phyloP scores from a whole-genome alignment of 345 rosid species.

The Salix koriyanagi region DNA sequence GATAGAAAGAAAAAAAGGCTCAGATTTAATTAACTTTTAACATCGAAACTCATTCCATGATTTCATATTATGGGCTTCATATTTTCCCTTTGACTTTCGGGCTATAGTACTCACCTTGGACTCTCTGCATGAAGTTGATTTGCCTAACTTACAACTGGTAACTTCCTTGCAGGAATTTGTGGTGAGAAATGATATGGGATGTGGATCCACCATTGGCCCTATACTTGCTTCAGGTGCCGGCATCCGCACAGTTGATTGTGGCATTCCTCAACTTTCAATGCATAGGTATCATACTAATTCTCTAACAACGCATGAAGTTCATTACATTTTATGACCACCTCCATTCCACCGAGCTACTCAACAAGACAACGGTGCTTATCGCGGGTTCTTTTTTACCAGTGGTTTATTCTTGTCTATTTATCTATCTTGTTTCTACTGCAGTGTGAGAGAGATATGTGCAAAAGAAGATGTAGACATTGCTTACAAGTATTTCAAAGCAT shows the following conservation, averaged over 20 bases:
- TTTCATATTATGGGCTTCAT: not conserved
- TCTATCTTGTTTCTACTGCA: slow-evolving; percentile 18
- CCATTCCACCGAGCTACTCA: not conserved
- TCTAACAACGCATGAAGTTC: no score
- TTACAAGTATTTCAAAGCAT: slow-evolving; percentile 88
- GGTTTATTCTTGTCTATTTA: not conserved
- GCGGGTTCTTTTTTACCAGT: not conserved
- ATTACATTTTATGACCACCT: not conserved
- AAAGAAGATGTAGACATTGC: slow-evolving; percentile 78
- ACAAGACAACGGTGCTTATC: not conserved
- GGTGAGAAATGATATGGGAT: slow-evolving; percentile 96
- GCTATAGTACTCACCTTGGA: no score
- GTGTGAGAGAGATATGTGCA: slow-evolving; percentile 86
- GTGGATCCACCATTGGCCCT: slow-evolving; percentile 97
- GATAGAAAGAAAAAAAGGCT: no score
- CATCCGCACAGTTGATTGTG: slow-evolving; percentile 86
- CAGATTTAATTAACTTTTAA: no score
- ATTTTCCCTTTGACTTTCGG: not conserved
- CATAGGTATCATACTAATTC: slow-evolving; percentile 55
- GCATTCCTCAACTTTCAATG: slow-evolving; percentile 95
- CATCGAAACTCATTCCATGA: no score
- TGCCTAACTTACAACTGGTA: not conserved
- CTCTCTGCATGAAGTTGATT: not conserved
- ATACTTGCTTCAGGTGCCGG: slow-evolving; percentile 93
- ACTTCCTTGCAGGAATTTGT: slow-evolving; percentile 68